Conservation (phyloP, 2,329 filamentous ascomycete species). For the Aureobasidium sp. region DNA sequence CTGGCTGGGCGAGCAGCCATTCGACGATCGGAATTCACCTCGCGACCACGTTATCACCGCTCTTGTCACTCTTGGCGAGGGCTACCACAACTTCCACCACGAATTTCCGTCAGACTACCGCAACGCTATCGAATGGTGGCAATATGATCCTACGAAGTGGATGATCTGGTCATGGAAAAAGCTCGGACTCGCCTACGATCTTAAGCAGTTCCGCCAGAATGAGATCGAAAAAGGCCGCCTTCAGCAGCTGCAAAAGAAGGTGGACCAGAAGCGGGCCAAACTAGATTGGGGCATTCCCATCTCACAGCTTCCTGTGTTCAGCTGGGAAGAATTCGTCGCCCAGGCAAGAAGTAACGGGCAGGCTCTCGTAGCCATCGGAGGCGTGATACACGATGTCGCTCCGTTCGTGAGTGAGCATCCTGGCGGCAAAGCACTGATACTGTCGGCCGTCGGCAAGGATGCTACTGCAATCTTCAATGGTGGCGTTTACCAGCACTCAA, state of each 20-base stretch:
- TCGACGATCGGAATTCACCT: conserved; percentile 86
- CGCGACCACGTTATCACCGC: conserved; percentile 84
- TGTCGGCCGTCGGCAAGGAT: conserved; percentile 75
- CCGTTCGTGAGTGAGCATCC: conserved; percentile 83
- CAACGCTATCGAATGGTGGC: conserved; percentile 84
- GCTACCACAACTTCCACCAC: conserved; percentile 94
- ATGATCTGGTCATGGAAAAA: conserved; percentile 78
- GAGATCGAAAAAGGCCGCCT: conserved; percentile 89
- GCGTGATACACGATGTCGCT: conserved; percentile 64
- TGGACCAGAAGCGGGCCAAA: conserved; percentile 73
- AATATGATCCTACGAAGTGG: conserved; percentile 92
- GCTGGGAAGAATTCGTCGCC: conserved; percentile 79
- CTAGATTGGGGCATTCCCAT: conserved; percentile 84
- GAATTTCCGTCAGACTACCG: conserved; percentile 91
- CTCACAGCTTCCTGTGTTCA: conserved; percentile 75
- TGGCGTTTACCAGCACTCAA: conserved; percentile 82
- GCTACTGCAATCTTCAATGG: conserved; percentile 88
- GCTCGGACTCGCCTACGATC: conserved; percentile 73
- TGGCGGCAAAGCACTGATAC: conserved; percentile 83
- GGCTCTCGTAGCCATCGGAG: conserved; percentile 75
- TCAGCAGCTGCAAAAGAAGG: conserved; percentile 86
- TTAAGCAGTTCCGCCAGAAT: conserved; percentile 86
- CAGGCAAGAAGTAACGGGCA: conserved; percentile 70
- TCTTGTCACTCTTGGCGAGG: conserved; percentile 76
- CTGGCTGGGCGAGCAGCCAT: conserved; percentile 87